Conservation (phyloP, 768 basidiomycete genomes). For the Amanita exitialis region DNA sequence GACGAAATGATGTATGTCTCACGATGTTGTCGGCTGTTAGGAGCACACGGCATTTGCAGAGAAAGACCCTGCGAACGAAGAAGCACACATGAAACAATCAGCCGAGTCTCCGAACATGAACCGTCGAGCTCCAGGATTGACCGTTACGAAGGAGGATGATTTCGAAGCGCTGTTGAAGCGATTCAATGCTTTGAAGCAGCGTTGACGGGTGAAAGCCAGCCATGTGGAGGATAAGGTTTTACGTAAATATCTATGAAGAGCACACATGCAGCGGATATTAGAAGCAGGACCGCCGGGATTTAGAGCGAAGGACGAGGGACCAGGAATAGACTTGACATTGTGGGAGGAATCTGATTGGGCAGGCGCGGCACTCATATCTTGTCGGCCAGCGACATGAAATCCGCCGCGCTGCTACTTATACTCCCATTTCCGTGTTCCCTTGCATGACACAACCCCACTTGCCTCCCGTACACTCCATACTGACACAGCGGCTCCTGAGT, state of each 20-base stretch:
- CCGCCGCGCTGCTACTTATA: neutral
- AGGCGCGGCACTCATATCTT: neutral
- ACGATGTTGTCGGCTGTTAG: neutral
- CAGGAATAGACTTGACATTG: neutral
- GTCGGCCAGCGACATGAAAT: conserved; percentile 2
- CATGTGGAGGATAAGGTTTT: neutral
- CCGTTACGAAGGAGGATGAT: conserved; percentile 42
- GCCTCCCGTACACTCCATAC: neutral
- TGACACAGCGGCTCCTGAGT: neutral
- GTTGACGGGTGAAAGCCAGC: conserved; percentile 28
- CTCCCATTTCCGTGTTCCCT: neutral
- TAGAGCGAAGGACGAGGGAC: neutral
- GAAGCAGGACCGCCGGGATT: neutral
- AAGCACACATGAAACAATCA: neutral
- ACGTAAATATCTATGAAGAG: neutral
- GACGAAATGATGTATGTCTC: neutral
- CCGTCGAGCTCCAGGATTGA: conserved; percentile 16
- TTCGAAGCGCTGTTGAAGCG: conserved; percentile 70
- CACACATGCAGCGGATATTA: neutral
- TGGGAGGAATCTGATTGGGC: neutral
- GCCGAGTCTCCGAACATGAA: neutral
- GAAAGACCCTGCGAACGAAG: neutral
- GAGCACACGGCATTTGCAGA: neutral
- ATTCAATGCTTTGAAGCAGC: conserved; percentile 84
- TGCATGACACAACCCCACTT: neutral